Evolutionary conservation across 139 green algal species (phyloP).

Genomic region (Axilococcus clingmanii): DNA sequence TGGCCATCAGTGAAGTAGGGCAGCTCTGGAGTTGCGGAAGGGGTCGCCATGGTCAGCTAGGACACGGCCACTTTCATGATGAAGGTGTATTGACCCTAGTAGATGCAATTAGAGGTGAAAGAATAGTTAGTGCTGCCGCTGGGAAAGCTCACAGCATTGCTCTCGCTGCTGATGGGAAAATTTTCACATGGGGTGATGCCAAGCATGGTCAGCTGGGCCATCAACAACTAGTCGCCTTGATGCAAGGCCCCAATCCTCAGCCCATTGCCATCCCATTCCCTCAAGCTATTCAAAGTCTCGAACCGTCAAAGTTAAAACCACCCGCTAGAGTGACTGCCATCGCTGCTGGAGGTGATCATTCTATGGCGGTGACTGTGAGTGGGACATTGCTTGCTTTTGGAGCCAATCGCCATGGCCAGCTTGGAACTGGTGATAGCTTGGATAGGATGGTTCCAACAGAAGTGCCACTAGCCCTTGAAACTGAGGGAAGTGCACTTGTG

Average conservation of each 20-base stretch:
- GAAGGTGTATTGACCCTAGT: constrained; percentile 29
- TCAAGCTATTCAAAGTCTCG: constrained; percentile 45
- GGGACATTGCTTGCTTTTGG: constrained; percentile 57
- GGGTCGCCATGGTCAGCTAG: constrained; percentile 45
- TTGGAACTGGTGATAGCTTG: constrained; percentile 32
- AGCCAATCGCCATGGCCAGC: constrained; percentile 40
- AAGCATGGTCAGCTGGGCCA: constrained; percentile 59
- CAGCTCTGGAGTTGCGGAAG: constrained; percentile 63
- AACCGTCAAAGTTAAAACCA: constrained; percentile 39
- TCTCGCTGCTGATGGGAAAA: constrained; percentile 56
- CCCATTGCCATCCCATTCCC: constrained; percentile 24
- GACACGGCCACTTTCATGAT: constrained; percentile 45
- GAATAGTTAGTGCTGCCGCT: constrained; percentile 52
- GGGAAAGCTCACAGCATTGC: constrained; percentile 61
- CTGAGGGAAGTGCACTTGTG: constrained; percentile 16
- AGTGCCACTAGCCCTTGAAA: constrained; percentile 12
- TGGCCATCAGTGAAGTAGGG: constrained; percentile 62
- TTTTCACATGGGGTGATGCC: constrained; percentile 69
- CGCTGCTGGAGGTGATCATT: constrained; percentile 57
- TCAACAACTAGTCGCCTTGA: constrained; percentile 20
- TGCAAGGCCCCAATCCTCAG: constrained; percentile 18
- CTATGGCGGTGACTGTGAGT: constrained; percentile 57
- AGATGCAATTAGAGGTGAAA: constrained; percentile 23
- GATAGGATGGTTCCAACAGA: constrained; percentile 29
- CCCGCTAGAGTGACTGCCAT: constrained; percentile 58